Conservation (phyloP, 108 stramenopile genomes). For the Hondaea fermentalgiana region DNA sequence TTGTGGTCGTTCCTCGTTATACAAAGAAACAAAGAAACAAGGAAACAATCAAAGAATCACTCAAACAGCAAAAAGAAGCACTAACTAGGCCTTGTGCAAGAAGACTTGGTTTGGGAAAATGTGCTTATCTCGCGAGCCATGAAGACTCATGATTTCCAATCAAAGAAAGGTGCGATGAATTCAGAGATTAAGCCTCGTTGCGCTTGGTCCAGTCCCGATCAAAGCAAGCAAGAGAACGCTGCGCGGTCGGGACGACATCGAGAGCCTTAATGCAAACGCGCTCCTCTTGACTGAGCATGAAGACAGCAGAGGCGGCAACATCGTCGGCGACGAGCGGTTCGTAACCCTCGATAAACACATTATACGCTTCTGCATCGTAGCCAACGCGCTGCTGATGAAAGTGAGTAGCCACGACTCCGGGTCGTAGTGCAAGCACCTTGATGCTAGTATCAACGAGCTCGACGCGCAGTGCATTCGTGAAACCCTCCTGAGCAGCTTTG, state of each 20-base stretch:
- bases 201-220: not conserved
- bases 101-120: too few relatives aligned
- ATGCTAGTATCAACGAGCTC: not conserved
- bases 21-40: too few relatives aligned
- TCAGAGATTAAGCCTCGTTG: not conserved
- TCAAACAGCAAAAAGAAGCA: too few relatives aligned
- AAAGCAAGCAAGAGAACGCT: not conserved
- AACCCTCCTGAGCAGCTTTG: not conserved
- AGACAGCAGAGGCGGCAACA: not conserved
- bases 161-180: too few relatives aligned
- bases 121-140: too few relatives aligned
- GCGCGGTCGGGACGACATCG: not conserved
- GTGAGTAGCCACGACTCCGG: not conserved
- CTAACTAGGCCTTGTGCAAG: too few relatives aligned
- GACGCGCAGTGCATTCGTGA: not conserved
- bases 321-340: not conserved
- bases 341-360: not conserved
- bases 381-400: not conserved
- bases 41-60: too few relatives aligned
- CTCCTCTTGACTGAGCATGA: not conserved
- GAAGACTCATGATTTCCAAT: too few relatives aligned
- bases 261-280: not conserved
- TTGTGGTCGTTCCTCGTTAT: too few relatives aligned
- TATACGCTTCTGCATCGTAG: not conserved
- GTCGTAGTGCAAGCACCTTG: not conserved